Base-by-base conservation (phyloP, 2,329 filamentous ascomycete species). In the Apiospora sp. region DNA sequence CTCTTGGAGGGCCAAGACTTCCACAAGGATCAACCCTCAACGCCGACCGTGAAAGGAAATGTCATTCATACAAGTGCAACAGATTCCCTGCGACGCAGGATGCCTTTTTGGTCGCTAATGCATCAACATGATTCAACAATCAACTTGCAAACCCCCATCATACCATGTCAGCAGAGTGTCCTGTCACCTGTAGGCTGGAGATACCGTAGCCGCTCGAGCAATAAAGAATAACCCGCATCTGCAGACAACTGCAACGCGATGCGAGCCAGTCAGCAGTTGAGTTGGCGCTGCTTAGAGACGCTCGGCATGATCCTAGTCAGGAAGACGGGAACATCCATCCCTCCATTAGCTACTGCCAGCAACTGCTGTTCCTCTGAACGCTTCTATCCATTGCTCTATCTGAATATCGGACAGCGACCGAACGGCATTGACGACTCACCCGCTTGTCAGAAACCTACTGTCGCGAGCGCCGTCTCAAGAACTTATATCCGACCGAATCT, bases 31-130 rank as follows among this genome's bases (percentile, higher is more conserved):
- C 34, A 64, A n/a, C 58, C 58, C 58, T 64, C 34, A 13, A 64
- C 58, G 19, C 34, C 41, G 58, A 41, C 58, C 58, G 58, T 64
- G 19, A 64, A 64, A 41, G 58, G 58, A 41, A 64, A 64, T 64
- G 58, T 64, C 58, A 41, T 37, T 64, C 58, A 61, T 37, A 61
- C 30, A 30, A 37, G 27, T 34, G 30, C 54, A 37, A 61, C 30
- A 10, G 34, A n/a, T n/a, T 64, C 19, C 19, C 30, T 61, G 30
- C 54, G 30, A 22, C 19, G 54, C 30, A 41, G 19, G 34, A 41
- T 4, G 12, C 58, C 41, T 64, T 41, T 24, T 34, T 41, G 22
- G 34, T 64, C 58, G 34, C 34, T 41, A 41, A 64, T 64, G 58
- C 58, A 64, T 64, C 22, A 41, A 6, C 30, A n/a, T 41, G 58